These are phyloP conservation scores for Scleromitrula shiraiana DNA, from an alignment of 2,329 filamentous ascomycete genomes.

Conservation along the genomic window DNA sequence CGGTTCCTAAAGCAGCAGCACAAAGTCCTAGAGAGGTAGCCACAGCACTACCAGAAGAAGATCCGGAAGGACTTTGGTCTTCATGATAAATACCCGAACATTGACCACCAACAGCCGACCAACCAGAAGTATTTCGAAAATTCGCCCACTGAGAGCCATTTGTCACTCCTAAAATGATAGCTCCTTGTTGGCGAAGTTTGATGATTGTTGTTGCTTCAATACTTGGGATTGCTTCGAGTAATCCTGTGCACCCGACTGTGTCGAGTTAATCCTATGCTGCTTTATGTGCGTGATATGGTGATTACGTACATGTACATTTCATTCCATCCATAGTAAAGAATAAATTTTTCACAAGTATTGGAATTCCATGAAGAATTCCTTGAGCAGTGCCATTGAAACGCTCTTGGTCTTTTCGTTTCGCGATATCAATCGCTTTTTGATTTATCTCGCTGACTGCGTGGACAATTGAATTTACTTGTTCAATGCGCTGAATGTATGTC, in stretches of 20 bases:
- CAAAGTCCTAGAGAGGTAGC: slow-evolving; percentile 7
- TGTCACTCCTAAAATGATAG: slow-evolving; percentile 16
- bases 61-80: slow-evolving; percentile 7
- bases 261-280: not conserved
- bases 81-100: slow-evolving; percentile 45
- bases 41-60: slow-evolving; percentile 11
- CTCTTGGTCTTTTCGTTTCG: slow-evolving; percentile 14
- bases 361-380: slow-evolving; percentile 45
- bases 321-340: slow-evolving; percentile 52
- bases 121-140: slow-evolving; percentile 46
- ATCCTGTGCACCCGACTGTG: slow-evolving; percentile 32
- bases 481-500: slow-evolving; percentile 7
- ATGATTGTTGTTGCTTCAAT: slow-evolving; percentile 43
- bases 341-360: slow-evolving; percentile 51
- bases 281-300: not conserved
- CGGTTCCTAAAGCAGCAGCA: slow-evolving; percentile 42
- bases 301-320: slow-evolving; percentile 39
- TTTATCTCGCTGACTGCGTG: slow-evolving; percentile 16
- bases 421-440: slow-evolving; percentile 16
- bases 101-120: slow-evolving; percentile 56
- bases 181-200: slow-evolving; percentile 10
- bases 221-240: slow-evolving; percentile 43
- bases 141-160: slow-evolving; percentile 47
- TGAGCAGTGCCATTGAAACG: slow-evolving; percentile 8
- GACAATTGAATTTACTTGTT: slow-evolving; percentile 1